phyloP scores from a whole-genome alignment of 2,329 filamentous ascomycete species.

The Cryphonectria naterciae region DNA sequence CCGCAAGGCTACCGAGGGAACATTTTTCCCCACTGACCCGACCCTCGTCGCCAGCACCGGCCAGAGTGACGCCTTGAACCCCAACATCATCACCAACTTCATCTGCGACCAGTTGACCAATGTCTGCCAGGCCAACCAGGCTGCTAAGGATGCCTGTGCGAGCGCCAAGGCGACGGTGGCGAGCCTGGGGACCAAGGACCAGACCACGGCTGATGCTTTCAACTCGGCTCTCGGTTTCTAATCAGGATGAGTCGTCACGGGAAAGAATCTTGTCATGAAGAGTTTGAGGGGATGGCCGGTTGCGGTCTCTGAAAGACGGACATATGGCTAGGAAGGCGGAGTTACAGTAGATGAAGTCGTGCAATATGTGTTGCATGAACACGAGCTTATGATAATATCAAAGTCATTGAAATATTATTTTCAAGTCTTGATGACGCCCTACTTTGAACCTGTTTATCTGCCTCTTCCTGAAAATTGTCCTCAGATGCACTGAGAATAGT shows the following conservation, averaged over 20 bases:
- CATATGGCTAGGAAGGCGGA: not conserved
- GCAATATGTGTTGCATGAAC: not conserved
- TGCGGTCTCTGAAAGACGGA: too few species aligned
- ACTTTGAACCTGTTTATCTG: too few species aligned
- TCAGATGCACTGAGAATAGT: conserved; percentile 34
- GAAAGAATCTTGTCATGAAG: not conserved
- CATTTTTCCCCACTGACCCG: conserved; percentile 25
- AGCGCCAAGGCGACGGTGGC: conserved; percentile 54
- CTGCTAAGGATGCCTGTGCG: conserved; percentile 53
- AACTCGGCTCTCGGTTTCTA: conserved; percentile 47
- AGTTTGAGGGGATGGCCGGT: not conserved
- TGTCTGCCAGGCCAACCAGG: conserved; percentile 60
- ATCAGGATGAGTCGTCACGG: not conserved
- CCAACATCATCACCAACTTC: conserved; percentile 66
- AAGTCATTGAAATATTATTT: not conserved
- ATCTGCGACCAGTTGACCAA: conserved; percentile 65
- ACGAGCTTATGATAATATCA: not conserved
- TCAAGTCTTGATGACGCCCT: not conserved
- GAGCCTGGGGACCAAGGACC: conserved; percentile 53
- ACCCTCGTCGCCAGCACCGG: conserved; percentile 23
- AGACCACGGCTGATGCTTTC: conserved; percentile 53
- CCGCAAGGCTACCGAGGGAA: conserved; percentile 22
- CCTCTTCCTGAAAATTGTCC: not conserved
- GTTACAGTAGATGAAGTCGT: not conserved
- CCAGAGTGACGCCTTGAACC: conserved; percentile 61